phyloP scores from a whole-genome alignment of 2,329 filamentous ascomycete genomes.

The Fusarium citri region DNA sequence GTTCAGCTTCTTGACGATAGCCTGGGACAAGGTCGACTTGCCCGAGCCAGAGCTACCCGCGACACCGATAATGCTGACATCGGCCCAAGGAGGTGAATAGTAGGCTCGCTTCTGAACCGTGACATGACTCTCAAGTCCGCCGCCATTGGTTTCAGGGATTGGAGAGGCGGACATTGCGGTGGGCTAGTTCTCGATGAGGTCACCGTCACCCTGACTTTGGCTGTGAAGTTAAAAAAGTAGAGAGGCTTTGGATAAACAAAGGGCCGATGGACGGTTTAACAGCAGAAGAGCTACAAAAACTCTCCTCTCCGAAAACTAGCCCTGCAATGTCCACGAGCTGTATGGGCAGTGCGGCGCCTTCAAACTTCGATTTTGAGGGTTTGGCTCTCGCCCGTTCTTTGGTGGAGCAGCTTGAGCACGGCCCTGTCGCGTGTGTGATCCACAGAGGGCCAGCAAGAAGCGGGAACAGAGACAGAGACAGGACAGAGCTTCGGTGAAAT shows the following conservation, averaged over 20 bases:
- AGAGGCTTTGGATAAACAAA: not conserved
- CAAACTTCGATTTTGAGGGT: conserved; percentile 34
- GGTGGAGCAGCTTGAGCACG: conserved; percentile 42
- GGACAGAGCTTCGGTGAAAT: conserved; percentile 27
- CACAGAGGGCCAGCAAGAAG: conserved; percentile 36
- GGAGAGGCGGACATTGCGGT: conserved; percentile 36
- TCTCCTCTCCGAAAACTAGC: conserved; percentile 35
- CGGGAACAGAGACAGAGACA: conserved; percentile 24
- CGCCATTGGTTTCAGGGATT: conserved; percentile 24
- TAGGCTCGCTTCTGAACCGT: conserved; percentile 71
- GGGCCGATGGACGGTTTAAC: not conserved
- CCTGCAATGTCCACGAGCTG: conserved; percentile 41
- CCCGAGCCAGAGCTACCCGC: conserved; percentile 94
- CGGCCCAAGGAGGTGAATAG: conserved; percentile 95
- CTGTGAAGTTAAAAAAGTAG: not conserved
- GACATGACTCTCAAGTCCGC: conserved; percentile 55
- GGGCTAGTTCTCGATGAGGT: conserved; percentile 39
- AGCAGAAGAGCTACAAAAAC: conserved; percentile 7
- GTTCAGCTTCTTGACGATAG: conserved; percentile 89
- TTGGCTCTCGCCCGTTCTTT: conserved; percentile 36
- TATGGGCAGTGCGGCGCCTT: conserved; percentile 9
- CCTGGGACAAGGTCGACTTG: conserved; percentile 93
- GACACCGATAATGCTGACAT: conserved; percentile 96
- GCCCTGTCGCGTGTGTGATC: conserved; percentile 40
- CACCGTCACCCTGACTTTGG: conserved; percentile 12